Percentiles rank a stretch among this genome's conserved stretches.
Conservation (phyloP, 176 grass and related monocot species). For the Musa schizocarpa region DNA sequence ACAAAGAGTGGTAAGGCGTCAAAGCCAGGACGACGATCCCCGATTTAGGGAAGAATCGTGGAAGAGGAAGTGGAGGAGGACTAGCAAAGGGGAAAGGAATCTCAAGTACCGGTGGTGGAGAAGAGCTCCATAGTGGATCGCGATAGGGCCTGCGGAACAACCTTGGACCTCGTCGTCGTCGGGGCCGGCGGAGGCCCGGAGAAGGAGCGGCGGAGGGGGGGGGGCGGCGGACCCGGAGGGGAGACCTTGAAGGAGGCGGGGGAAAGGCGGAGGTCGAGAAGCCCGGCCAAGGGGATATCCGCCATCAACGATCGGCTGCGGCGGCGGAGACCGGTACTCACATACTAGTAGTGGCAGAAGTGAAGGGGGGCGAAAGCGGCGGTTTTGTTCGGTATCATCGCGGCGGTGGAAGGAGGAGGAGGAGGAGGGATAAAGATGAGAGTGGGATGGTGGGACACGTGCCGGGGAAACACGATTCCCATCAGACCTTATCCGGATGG, state of each 20-base stretch:
- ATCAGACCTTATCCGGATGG: not conserved
- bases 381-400: conserved; percentile 17
- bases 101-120: conserved; percentile 31
- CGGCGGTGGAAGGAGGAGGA: not conserved
- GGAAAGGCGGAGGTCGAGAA: conserved; percentile 26
- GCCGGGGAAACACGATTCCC: not conserved
- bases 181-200: not conserved
- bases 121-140: conserved; percentile 18
- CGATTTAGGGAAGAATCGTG: not conserved
- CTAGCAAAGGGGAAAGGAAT: not conserved
- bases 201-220: conserved; percentile 6
- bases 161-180: not conserved
- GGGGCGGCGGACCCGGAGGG: conserved; percentile 8
- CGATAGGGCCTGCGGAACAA: not conserved
- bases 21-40: not conserved
- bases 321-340: not conserved
- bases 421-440: not conserved
- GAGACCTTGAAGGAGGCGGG: conserved; percentile 28
- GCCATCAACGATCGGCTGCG: conserved; percentile 40
- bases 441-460: not conserved
- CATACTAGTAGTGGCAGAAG: conserved; percentile 4
- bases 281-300: conserved; percentile 31
- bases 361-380: not conserved
- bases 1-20: conserved; percentile 1
- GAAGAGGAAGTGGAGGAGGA: not conserved